phyloP scores from a whole-genome alignment of 495 filamentous ascomycete genomes.

The Penicilliopsis zonata region DNA sequence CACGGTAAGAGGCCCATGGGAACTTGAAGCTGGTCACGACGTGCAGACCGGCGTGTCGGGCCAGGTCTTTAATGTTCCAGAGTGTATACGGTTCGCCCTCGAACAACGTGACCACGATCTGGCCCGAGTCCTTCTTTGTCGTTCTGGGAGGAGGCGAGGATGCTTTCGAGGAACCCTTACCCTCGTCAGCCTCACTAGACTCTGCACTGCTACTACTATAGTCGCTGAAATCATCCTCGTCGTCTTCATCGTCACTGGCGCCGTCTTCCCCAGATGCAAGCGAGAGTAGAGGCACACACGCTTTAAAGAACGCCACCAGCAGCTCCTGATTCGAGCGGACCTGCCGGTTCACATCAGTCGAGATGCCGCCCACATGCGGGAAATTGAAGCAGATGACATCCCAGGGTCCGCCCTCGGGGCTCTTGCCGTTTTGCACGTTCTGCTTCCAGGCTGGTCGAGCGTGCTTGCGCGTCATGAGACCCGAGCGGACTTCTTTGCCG shows the following conservation, averaged over 20 bases:
- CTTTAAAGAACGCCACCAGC: constrained; percentile 69
- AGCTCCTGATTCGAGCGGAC: constrained; percentile 87
- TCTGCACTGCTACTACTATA: constrained; percentile 6
- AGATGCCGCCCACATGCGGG: constrained; percentile 85
- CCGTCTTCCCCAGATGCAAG: constrained; percentile 17
- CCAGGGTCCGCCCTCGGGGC: constrained; percentile 34
- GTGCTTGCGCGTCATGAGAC: constrained; percentile 16
- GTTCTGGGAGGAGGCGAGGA: background rate
- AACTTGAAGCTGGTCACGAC: constrained; percentile 73
- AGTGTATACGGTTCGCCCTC: constrained; percentile 87
- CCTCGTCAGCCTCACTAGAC: constrained; percentile 3
- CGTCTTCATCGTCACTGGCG: constrained; percentile 15
- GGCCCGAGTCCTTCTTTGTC: constrained; percentile 32
- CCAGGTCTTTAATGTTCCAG: constrained; percentile 87
- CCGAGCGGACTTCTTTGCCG: constrained; percentile 29
- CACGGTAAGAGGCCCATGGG: constrained; percentile 60
- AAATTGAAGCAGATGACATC: constrained; percentile 89
- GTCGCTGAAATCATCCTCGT: constrained; percentile 11
- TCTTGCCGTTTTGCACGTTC: constrained; percentile 4
- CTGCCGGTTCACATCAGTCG: constrained; percentile 87
- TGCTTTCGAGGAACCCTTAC: constrained; percentile 7
- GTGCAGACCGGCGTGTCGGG: constrained; percentile 60
- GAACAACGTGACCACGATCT: constrained; percentile 78
- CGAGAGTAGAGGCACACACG: constrained; percentile 38
- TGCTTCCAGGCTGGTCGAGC: constrained; percentile 22